A percentile compares a stretch with the other conserved stretches of the same genome.
phyloP scores from a whole-genome alignment of 352 stramenopile genomes.

The Phytophthora hybrid region DNA sequence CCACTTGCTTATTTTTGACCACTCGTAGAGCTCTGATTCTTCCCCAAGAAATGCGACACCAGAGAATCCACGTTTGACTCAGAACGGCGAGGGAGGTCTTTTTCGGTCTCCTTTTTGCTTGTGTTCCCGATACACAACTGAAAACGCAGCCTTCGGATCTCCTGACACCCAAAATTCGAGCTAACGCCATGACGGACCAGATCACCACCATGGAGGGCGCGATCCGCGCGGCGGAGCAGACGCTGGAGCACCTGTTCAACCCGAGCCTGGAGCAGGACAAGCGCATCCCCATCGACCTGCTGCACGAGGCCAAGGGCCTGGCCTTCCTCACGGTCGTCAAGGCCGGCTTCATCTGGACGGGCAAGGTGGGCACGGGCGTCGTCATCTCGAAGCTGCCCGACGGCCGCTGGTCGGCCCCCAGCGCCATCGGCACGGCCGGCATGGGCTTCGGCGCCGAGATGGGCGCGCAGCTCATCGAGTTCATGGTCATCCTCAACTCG shows the following conservation, averaged over 20 bases:
- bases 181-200: conserved; percentile 61
- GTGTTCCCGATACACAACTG: conserved; percentile 6
- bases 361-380: conserved; percentile 90
- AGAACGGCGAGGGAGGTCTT: neutral
- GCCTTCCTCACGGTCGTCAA: conserved; percentile 95
- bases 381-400: conserved; percentile 95
- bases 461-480: conserved; percentile 86
- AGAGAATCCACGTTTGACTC: conserved; percentile 20
- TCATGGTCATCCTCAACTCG: conserved; percentile 95
- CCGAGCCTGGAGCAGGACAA: conserved; percentile 87
- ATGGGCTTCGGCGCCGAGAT: conserved; percentile 88
- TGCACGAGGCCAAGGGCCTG: conserved; percentile 90
- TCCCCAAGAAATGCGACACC: conserved; percentile 28
- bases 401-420: conserved; percentile 95
- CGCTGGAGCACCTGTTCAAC: conserved; percentile 93
- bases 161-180: neutral
- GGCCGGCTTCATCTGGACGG: conserved; percentile 89
- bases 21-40: conserved; percentile 4
- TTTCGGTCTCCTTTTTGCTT: too few relatives aligned
- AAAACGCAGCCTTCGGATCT: conserved; percentile 25
- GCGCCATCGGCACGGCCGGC: conserved; percentile 93
- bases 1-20: conserved; percentile 5
- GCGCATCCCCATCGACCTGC: conserved; percentile 90
- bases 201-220: conserved; percentile 93
- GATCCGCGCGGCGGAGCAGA: conserved; percentile 89